A percentile compares a stretch with the other conserved stretches of the same genome.
Evolutionary conservation across 1,284 basidiomycete genomes (phyloP).

Genomic region (Ceratobasidium sp.): DNA sequence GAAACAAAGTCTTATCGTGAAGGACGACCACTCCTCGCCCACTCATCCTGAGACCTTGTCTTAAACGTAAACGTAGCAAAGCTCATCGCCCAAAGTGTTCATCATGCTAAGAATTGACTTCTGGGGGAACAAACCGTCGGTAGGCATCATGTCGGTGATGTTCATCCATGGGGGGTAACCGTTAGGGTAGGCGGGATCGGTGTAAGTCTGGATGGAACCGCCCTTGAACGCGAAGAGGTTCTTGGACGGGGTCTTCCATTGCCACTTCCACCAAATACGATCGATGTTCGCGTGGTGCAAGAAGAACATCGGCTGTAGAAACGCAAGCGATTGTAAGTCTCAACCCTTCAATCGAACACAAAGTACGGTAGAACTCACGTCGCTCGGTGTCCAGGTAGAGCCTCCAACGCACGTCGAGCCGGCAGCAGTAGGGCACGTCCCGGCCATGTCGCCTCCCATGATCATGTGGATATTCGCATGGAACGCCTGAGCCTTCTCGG

Average conservation of each 20-base stretch:
- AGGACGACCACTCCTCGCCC: too few relatives aligned
- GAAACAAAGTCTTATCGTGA: too few relatives aligned
- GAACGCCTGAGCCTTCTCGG: slow-evolving; percentile 41
- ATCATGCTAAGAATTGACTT: slow-evolving; percentile 16
- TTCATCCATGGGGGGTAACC: slow-evolving; percentile 40
- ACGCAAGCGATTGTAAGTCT: neutral
- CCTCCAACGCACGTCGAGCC: slow-evolving; percentile 21
- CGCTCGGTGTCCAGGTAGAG: slow-evolving; percentile 38
- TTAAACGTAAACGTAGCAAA: slow-evolving; percentile 26
- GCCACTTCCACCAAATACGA: slow-evolving; percentile 44
- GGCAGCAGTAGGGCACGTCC: slow-evolving; percentile 37
- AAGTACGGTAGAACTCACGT: slow-evolving; percentile 10
- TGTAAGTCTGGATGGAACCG: slow-evolving; percentile 33
- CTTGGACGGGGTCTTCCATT: slow-evolving; percentile 16
- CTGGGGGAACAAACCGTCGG: slow-evolving; percentile 33
- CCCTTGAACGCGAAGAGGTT: slow-evolving; percentile 32
- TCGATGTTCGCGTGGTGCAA: slow-evolving; percentile 42
- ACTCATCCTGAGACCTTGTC: neutral
- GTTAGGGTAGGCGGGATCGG: slow-evolving; percentile 35
- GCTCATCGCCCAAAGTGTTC: slow-evolving; percentile 17
- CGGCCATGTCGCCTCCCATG: slow-evolving; percentile 40
- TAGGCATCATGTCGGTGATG: slow-evolving; percentile 24
- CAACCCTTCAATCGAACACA: neutral
- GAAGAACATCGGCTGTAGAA: slow-evolving; percentile 36
- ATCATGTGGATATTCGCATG: slow-evolving; percentile 40